Percentiles rank a stretch among this genome's conserved stretches.
These are phyloP conservation scores for Globisporangium megalacanthum DNA, from an alignment of 352 stramenopile species.

Conservation along the genomic window DNA sequence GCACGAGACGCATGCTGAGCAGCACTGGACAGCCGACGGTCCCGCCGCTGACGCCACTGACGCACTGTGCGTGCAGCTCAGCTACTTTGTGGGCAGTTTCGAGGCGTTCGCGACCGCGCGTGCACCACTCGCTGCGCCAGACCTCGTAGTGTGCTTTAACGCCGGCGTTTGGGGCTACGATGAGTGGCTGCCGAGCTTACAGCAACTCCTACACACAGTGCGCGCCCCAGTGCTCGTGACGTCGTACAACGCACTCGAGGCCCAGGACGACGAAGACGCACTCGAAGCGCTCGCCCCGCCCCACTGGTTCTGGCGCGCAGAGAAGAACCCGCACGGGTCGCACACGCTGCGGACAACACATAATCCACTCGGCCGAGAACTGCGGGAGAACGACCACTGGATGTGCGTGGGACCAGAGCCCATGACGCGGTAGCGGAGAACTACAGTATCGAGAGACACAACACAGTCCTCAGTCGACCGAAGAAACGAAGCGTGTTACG, in stretches of 20 bases:
- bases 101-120: conserved; percentile 49
- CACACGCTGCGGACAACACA: conserved; percentile 38
- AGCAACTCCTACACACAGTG: conserved; percentile 49
- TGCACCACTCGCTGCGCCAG: conserved; percentile 33
- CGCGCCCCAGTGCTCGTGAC: conserved; percentile 68
- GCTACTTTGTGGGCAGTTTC: conserved; percentile 72
- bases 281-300: conserved; percentile 41
- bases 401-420: conserved; percentile 53
- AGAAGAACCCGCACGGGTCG: conserved; percentile 65
- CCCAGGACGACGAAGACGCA: conserved; percentile 70
- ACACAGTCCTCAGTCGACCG: background rate
- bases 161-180: conserved; percentile 87
- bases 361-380: conserved; percentile 45
- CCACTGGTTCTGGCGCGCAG: conserved; percentile 64
- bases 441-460: background rate
- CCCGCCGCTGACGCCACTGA: background rate
- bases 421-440: conserved; percentile 2
- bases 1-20: conserved; percentile 18
- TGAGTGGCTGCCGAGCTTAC: conserved; percentile 73
- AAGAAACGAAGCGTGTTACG: background rate
- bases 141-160: conserved; percentile 80
- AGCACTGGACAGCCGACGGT: background rate
- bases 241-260: conserved; percentile 82
- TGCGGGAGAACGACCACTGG: conserved; percentile 81
- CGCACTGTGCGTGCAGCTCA: conserved; percentile 25